phyloP scores from a whole-genome alignment of 2,329 filamentous ascomycete genomes.

The Daldinia sp. region DNA sequence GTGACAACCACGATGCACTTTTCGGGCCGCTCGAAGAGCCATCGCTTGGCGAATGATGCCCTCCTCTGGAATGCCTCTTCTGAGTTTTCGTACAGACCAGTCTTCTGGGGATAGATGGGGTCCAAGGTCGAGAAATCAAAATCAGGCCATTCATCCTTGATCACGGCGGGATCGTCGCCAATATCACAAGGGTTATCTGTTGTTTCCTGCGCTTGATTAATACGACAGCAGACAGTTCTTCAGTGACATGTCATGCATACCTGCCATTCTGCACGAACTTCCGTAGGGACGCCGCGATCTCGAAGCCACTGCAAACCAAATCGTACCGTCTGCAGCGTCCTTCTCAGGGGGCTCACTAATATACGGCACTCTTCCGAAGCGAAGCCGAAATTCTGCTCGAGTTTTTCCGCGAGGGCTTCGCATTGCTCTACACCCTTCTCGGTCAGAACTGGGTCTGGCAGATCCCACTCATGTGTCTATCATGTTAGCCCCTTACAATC shows the following conservation, averaged over 20 bases:
- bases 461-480: constrained; percentile 43
- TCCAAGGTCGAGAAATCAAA: constrained; percentile 46
- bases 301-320: constrained; percentile 44
- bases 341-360: constrained; percentile 45
- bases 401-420: constrained; percentile 39
- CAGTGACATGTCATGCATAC: constrained; percentile 32
- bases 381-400: constrained; percentile 39
- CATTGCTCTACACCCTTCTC: constrained; percentile 44
- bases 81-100: constrained; percentile 43
- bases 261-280: constrained; percentile 48
- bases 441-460: constrained; percentile 45
- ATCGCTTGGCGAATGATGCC: constrained; percentile 41
- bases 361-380: constrained; percentile 40
- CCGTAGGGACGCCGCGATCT: constrained; percentile 41
- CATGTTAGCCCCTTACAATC: constrained; percentile 35
- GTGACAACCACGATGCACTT: constrained; percentile 46
- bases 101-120: constrained; percentile 46
- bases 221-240: background rate
- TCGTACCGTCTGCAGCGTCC: constrained; percentile 45
- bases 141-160: constrained; percentile 44
- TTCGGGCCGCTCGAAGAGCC: constrained; percentile 44
- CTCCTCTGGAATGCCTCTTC: constrained; percentile 42
- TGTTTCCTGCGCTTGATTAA: constrained; percentile 42
- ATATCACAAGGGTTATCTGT: constrained; percentile 46
- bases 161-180: constrained; percentile 36